Evolutionary conservation across 768 basidiomycete species (phyloP), one percentile per base, ranked within the genome.

Genomic region (Hericium rajendrae): DNA sequence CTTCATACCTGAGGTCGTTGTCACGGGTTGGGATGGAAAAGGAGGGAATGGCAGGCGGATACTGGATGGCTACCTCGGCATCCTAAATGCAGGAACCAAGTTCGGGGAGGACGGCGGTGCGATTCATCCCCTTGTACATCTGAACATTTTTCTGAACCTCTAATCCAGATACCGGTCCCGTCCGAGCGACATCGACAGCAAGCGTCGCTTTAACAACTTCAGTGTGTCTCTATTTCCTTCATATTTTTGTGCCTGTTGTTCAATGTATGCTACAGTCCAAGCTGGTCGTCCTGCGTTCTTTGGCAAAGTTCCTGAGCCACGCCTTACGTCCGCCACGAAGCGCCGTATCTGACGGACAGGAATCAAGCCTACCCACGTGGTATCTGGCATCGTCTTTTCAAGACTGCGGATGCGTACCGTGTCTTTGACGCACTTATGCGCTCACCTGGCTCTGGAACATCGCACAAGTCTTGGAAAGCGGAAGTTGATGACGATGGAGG

Each of bases 11-110:
- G 75, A 77, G 43, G 72, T 77, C 8, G 82, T 93, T 4, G 78
- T 85, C 3, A 73, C 74, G 53, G 84, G 85, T 8, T 94, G 90
- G 88, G 73, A 76, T 56, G 69, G 66, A n/a, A 73, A 70, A 28
- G 68, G 69, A 26, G 74, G 76, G 9, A 79, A 86, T 65, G 85
- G 86, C 46, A 73, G 73, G 60, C 77, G 88, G 38, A 78, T 90
- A 12, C 66, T 94, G 22, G 84, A 88, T 64, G 90, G 90, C 2
- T 91, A 91, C 67, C 77, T 93, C 12, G 83, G 86, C n/a, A 77
- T 91, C 59, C 70, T 94, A 57, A 86, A 78, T 60, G 84, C 81
- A 4, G 83, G 86, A 16, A 82, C 82, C 2, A 80, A 75, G 60
- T 83, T 80, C 60, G 80, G 79, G 38, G 80, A 80, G 55, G 72